Percentiles rank a stretch among this genome's conserved stretches.
These are phyloP conservation scores for Saccharomycopsis hybrid DNA, from an alignment of 1,139 yeast genomes.

Conservation along the genomic window DNA sequence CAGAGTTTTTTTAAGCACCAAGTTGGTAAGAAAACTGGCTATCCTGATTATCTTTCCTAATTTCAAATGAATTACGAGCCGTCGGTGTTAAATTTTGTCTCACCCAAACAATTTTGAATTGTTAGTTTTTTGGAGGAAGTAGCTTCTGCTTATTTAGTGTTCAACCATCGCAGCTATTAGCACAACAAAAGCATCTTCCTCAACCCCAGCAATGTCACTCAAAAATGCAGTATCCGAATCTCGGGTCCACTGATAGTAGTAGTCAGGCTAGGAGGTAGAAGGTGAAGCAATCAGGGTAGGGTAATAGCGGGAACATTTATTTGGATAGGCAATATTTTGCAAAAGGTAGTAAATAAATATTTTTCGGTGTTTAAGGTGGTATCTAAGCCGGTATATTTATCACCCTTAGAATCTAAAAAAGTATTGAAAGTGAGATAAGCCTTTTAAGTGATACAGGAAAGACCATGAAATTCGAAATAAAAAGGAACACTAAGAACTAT, in stretches of 20 bases:
- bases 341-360: slow-evolving; percentile 7
- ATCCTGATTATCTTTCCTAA: slow-evolving; percentile 92
- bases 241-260: slow-evolving; percentile 84
- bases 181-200: slow-evolving; percentile 33
- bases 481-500: no score
- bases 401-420: no score
- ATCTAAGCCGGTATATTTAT: no score
- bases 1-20: slow-evolving; percentile 57
- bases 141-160: slow-evolving; percentile 54
- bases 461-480: no score
- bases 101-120: slow-evolving; percentile 63
- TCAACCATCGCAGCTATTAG: slow-evolving; percentile 38
- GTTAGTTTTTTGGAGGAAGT: slow-evolving; percentile 49
- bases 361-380: slow-evolving; percentile 12
- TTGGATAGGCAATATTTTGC: slow-evolving; percentile 13
- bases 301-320: slow-evolving; percentile 15
- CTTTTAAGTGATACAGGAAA: no score
- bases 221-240: slow-evolving; percentile 81
- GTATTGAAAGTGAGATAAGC: no score
- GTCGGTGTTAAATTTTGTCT: slow-evolving; percentile 75
- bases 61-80: slow-evolving; percentile 50
- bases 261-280: slow-evolving; percentile 60
- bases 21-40: slow-evolving; percentile 83
- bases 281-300: slow-evolving; percentile 88
- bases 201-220: slow-evolving; percentile 50